Base-by-base conservation (phyloP, 1,284 basidiomycete genomes). In the Inonotus obliquus region DNA sequence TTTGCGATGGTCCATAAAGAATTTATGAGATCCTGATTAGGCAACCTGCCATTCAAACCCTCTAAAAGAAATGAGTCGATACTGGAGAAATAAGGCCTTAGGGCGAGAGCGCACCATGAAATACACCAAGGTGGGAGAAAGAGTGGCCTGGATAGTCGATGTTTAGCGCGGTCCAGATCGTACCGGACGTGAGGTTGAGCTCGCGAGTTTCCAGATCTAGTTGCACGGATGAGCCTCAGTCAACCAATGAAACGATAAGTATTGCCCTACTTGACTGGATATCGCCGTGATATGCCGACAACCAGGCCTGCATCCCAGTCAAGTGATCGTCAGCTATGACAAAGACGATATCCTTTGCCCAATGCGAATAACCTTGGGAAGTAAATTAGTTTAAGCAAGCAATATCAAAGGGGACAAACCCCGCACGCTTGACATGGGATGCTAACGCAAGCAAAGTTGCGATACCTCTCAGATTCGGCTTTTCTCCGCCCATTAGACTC, bases 101-200 rank as follows among this genome's bases (percentile, higher is more conserved):
- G n/a, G 41, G n/a, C 38, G 48, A 27, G 21, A 17, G 70, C 86
- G 58, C 27, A 93, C 94, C 94, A 74, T 92, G 93, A 75, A 93
- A 96, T 11, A 98, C 76, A 2, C 94, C 94, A 1, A 99, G 78
- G 69, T 96, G 92, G 11, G 91, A 94, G 75, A 98, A 98, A 0
- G 95, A 98, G 73, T 99, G 96, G 1, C 92, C 91, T 1, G 96
- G 94, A 71, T 98, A 99, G 73, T 99, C 97, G 61, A 99, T 84
- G 67, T 92, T 92, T 39, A 99, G 76, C 5, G 93, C 94, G 1
- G 92, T 96, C 97, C 97, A 99, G 49, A 98, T 91, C 3, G 94
- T 88, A 1, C 90, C 91, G 1, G 91, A 91, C 1, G 82, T 75
- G 37, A 64, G 90, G 21, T 75, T 72, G 38, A 97, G 76, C 4